These are phyloP conservation scores for Zizania latifolia DNA, from an alignment of 176 grass and related monocot species.

Conservation along the genomic window DNA sequence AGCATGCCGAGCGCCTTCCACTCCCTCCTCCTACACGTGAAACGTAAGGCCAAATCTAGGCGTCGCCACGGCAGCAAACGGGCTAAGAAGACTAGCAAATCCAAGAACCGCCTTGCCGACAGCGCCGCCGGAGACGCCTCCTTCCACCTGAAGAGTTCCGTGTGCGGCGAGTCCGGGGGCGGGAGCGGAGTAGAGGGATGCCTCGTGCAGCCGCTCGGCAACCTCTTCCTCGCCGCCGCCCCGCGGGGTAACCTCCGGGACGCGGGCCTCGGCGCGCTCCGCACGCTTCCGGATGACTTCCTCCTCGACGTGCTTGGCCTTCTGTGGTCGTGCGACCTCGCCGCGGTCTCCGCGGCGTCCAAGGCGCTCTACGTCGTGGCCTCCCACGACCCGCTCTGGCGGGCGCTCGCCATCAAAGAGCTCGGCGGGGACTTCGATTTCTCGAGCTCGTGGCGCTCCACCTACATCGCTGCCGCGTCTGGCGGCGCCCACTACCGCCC, in stretches of 20 bases:
- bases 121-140: slow-evolving; percentile 22
- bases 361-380: slow-evolving; percentile 72
- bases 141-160: slow-evolving; percentile 45
- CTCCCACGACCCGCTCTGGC: slow-evolving; percentile 69
- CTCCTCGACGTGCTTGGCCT: slow-evolving; percentile 70
- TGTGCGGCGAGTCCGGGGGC: background rate
- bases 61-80: background rate
- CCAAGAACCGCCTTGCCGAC: slow-evolving; percentile 9
- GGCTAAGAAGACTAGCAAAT: slow-evolving; percentile 1
- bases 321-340: slow-evolving; percentile 47
- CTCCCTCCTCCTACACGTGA: slow-evolving; percentile 26
- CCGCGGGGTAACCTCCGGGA: slow-evolving; percentile 57
- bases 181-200: background rate
- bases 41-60: slow-evolving; percentile 20
- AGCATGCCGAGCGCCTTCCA: slow-evolving; percentile 42
- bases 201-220: slow-evolving; percentile 75
- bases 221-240: slow-evolving; percentile 48
- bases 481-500: slow-evolving; percentile 8
- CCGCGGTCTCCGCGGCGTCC: slow-evolving; percentile 43
- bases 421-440: slow-evolving; percentile 60
- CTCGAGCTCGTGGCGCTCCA: slow-evolving; percentile 47
- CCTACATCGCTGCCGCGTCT: slow-evolving; percentile 43
- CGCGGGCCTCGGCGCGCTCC: slow-evolving; percentile 50
- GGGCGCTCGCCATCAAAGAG: slow-evolving; percentile 48
- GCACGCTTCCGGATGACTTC: slow-evolving; percentile 55